These are phyloP conservation scores for Xylaria cubensis DNA, from an alignment of 495 filamentous ascomycete genomes.

Conservation along the genomic window DNA sequence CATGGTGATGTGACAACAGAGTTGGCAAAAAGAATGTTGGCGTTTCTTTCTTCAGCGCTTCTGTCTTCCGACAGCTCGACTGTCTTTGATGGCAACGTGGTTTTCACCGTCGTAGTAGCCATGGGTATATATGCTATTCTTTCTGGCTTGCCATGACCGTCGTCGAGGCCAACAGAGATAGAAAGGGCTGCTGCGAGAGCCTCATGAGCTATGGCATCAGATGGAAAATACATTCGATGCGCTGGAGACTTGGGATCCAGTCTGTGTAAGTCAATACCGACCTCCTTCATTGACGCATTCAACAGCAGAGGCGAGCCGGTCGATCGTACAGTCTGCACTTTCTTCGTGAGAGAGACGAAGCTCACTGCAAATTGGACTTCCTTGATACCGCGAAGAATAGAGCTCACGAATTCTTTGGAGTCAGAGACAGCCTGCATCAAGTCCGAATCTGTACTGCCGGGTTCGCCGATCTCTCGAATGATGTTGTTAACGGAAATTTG, in stretches of 20 bases:
- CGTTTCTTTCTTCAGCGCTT: slow-evolving; percentile 85
- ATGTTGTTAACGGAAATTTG: slow-evolving; percentile 76
- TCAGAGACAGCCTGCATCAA: slow-evolving; percentile 85
- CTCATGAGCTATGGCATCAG: slow-evolving; percentile 92
- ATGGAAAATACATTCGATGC: slow-evolving; percentile 98
- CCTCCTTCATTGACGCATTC: slow-evolving; percentile 92
- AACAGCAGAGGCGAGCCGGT: slow-evolving; percentile 74
- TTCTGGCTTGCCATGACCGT: slow-evolving; percentile 82
- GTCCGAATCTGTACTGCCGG: slow-evolving; percentile 74
- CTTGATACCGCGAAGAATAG: slow-evolving; percentile 88
- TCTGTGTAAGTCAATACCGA: slow-evolving; percentile 90
- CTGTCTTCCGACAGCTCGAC: slow-evolving; percentile 77
- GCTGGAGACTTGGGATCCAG: slow-evolving; percentile 93
- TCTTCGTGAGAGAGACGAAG: slow-evolving; percentile 85
- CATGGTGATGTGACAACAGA: slow-evolving; percentile 95
- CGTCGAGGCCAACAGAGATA: slow-evolving; percentile 88
- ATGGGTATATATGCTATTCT: slow-evolving; percentile 94
- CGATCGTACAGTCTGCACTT: slow-evolving; percentile 68
- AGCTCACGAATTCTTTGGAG: slow-evolving; percentile 90
- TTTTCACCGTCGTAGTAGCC: slow-evolving; percentile 94
- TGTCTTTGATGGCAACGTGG: slow-evolving; percentile 93
- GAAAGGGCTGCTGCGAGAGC: slow-evolving; percentile 91
- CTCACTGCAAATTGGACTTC: slow-evolving; percentile 96
- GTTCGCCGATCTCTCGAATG: slow-evolving; percentile 76
- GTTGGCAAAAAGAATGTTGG: slow-evolving; percentile 95